phyloP scores from a whole-genome alignment of 2,329 filamentous ascomycete genomes.

The Talaromyces sp. region DNA sequence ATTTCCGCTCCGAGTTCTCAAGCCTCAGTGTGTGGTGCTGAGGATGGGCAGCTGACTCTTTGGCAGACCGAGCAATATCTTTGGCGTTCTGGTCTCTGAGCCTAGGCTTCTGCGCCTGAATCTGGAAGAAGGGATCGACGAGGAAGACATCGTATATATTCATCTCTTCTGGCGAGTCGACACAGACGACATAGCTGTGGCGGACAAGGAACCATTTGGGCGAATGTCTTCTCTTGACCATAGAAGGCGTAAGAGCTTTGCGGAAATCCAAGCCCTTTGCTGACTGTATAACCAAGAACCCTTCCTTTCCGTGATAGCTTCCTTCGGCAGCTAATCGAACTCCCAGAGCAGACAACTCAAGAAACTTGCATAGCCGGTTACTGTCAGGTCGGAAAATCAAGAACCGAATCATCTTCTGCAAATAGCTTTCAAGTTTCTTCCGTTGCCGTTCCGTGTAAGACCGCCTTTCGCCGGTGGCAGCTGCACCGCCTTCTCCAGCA shows the following conservation, averaged over 20 bases:
- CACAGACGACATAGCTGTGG: conserved; percentile 94
- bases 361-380: conserved; percentile 90
- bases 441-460: conserved; percentile 76
- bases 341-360: conserved; percentile 89
- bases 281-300: conserved; percentile 85
- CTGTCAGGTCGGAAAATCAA: conserved; percentile 95
- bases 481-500: conserved; percentile 30
- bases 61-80: conserved; percentile 61
- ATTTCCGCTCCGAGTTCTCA: conserved; percentile 85
- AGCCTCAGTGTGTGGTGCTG: conserved; percentile 83
- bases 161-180: conserved; percentile 98
- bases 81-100: conserved; percentile 46
- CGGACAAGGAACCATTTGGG: conserved; percentile 98
- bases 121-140: conserved; percentile 82
- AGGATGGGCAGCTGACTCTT: conserved; percentile 54
- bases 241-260: conserved; percentile 69
- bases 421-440: conserved; percentile 78
- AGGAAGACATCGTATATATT: conserved; percentile 98
- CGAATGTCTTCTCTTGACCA: conserved; percentile 75
- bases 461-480: conserved; percentile 44
- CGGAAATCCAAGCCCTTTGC: conserved; percentile 84
- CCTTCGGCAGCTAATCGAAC: conserved; percentile 91
- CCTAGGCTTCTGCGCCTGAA: conserved; percentile 66
- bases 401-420: conserved; percentile 91
- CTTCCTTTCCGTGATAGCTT: conserved; percentile 97